Conservation (phyloP, 2,329 filamentous ascomycete genomes). For the Aphanoascus verrucosus region DNA sequence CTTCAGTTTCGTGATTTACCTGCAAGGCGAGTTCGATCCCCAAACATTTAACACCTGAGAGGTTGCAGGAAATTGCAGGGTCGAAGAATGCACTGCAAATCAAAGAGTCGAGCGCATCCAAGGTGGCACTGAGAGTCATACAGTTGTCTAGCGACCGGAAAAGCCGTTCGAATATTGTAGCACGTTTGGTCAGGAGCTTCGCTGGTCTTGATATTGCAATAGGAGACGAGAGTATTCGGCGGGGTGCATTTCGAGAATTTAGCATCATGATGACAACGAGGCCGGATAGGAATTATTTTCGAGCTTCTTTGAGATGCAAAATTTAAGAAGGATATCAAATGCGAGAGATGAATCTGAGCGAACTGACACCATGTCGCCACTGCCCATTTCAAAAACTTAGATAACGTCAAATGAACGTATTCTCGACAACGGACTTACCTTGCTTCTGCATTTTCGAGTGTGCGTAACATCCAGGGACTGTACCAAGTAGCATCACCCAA, state of each 20-base stretch:
- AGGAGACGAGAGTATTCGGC: constrained; percentile 14
- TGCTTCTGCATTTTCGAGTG: background rate
- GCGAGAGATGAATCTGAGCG: constrained; percentile 13
- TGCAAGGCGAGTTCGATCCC: constrained; percentile 17
- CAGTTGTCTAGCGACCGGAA: constrained; percentile 17
- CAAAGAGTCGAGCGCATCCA: constrained; percentile 20
- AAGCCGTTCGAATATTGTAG: constrained; percentile 10
- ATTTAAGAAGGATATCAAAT: constrained; percentile 17
- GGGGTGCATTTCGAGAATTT: constrained; percentile 12
- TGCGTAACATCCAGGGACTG: constrained; percentile 8
- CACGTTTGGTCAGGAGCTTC: background rate
- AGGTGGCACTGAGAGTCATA: constrained; percentile 18
- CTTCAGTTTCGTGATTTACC: background rate
- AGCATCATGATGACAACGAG: constrained; percentile 13
- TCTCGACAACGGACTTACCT: constrained; percentile 6
- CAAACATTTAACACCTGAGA: constrained; percentile 17
- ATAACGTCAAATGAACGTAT: background rate
- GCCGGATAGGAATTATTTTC: constrained; percentile 14
- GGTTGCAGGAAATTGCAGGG: constrained; percentile 19
- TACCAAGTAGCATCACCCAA: background rate
- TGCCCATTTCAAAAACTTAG: background rate
- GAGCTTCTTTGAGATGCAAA: constrained; percentile 15
- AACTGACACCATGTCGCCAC: constrained; percentile 1
- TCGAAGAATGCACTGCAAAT: constrained; percentile 20
- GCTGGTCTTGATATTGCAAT: constrained; percentile 6